phyloP scores from a whole-genome alignment of 2,329 filamentous ascomycete genomes.

The Ascochyta lentis region DNA sequence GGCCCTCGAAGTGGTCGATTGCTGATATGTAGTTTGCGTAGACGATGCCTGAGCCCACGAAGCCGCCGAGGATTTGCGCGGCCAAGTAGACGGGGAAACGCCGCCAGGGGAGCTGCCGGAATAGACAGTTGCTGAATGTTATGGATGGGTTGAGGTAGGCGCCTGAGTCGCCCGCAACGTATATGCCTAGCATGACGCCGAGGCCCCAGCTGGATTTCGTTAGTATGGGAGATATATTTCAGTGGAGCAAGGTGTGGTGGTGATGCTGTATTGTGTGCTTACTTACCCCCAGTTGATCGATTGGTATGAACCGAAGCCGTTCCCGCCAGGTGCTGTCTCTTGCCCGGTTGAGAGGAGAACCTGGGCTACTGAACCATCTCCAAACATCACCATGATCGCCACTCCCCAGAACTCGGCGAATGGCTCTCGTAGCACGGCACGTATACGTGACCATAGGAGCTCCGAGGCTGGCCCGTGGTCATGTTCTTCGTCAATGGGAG shows the following conservation, averaged over 20 bases:
- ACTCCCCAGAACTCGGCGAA: constrained; percentile 55
- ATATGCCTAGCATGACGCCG: constrained; percentile 60
- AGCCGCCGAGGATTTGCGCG: constrained; percentile 71
- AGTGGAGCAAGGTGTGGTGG: neutral
- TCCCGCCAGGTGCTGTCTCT: constrained; percentile 50
- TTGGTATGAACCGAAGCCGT: constrained; percentile 53
- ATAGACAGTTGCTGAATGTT: constrained; percentile 72
- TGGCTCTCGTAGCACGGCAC: constrained; percentile 50
- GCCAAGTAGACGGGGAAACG: constrained; percentile 72
- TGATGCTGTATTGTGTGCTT: neutral
- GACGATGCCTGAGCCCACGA: constrained; percentile 60
- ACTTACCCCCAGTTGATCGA: constrained; percentile 52
- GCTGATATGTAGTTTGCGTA: constrained; percentile 60
- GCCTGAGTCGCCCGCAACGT: constrained; percentile 69
- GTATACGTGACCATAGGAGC: constrained; percentile 48
- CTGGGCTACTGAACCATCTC: constrained; percentile 54
- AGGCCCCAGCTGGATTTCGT: constrained; percentile 43
- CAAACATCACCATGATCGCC: constrained; percentile 53
- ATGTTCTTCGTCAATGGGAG: constrained; percentile 52
- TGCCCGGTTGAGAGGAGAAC: constrained; percentile 49
- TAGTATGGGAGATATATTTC: neutral
- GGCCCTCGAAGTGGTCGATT: constrained; percentile 69
- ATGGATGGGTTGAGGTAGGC: constrained; percentile 72
- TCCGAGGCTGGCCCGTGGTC: constrained; percentile 45
- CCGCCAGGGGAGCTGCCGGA: constrained; percentile 71